Conservation (phyloP, 129 eudicot genomes). For the Artemisia argyi region DNA sequence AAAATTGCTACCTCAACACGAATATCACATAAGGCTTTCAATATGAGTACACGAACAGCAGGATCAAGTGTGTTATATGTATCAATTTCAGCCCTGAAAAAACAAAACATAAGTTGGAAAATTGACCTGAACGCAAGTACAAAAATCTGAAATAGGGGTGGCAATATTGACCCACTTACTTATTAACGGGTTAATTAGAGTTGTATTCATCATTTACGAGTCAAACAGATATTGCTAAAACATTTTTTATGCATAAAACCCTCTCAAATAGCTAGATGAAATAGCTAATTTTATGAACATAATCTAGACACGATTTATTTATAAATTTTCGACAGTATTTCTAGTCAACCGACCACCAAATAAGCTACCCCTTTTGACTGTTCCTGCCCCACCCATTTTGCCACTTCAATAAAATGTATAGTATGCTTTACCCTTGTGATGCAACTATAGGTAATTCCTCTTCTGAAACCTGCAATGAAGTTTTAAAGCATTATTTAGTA, state of each 20-base stretch:
- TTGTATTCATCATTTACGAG: not conserved
- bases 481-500: constrained; percentile 15
- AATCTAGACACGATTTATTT: not conserved
- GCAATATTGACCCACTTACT: not conserved
- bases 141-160: constrained; percentile 2
- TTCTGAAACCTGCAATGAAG: constrained; percentile 77
- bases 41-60: constrained; percentile 75
- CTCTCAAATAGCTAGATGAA: not conserved
- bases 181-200: not conserved
- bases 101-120: constrained; percentile 20
- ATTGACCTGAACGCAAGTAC: constrained; percentile 12
- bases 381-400: not conserved
- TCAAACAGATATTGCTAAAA: not conserved
- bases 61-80: constrained; percentile 84
- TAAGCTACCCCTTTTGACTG: not conserved
- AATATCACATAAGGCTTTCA: constrained; percentile 93
- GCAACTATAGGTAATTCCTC: constrained; percentile 94
- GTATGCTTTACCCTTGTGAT: constrained; percentile 72
- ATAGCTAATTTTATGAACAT: not conserved
- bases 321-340: not conserved
- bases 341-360: not conserved
- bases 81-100: constrained; percentile 75
- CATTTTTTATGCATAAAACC: not conserved
- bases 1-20: constrained; percentile 86
- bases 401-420: not conserved